A percentile compares a stretch with the other conserved stretches of the same genome.
Conservation (phyloP, 768 basidiomycete genomes). For the Boletus rubroflammeus region DNA sequence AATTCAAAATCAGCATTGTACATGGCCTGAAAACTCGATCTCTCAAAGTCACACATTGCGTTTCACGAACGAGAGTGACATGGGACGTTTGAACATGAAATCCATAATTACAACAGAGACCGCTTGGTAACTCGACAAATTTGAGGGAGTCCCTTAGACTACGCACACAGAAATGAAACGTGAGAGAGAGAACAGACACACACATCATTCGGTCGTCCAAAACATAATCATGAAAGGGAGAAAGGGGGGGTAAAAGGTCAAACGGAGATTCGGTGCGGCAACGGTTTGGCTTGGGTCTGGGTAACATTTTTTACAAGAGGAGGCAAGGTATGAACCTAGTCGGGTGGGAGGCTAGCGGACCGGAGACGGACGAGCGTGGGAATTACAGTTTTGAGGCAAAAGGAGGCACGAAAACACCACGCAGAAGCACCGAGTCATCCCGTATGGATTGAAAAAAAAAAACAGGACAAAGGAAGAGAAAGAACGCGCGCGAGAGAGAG, state of each 20-base stretch:
- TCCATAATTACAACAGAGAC: constrained; percentile 24
- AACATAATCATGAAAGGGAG: not conserved
- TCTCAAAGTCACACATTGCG: not conserved
- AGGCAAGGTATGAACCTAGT: not conserved
- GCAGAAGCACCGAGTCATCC: not conserved
- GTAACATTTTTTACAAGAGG: not conserved
- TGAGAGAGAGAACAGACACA: not conserved
- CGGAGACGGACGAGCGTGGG: not conserved
- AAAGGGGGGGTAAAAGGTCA: no score
- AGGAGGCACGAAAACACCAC: not conserved
- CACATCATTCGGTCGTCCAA: not conserved
- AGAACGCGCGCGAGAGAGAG: not conserved
- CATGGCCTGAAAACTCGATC: not conserved
- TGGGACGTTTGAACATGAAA: no score
- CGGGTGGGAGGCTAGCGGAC: not conserved
- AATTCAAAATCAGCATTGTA: not conserved
- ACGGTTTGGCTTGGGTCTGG: not conserved
- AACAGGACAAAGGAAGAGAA: not conserved
- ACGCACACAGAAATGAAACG: constrained; percentile 7
- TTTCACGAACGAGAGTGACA: not conserved
- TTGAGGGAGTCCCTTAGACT: not conserved
- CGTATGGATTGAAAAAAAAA: not conserved
- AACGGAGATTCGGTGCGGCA: not conserved
- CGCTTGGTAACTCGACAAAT: constrained; percentile 11
- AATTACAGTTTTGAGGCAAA: not conserved